These are phyloP conservation scores for Xylariaceae sp. DNA, from an alignment of 2,329 filamentous ascomycete genomes.

Conservation along the genomic window DNA sequence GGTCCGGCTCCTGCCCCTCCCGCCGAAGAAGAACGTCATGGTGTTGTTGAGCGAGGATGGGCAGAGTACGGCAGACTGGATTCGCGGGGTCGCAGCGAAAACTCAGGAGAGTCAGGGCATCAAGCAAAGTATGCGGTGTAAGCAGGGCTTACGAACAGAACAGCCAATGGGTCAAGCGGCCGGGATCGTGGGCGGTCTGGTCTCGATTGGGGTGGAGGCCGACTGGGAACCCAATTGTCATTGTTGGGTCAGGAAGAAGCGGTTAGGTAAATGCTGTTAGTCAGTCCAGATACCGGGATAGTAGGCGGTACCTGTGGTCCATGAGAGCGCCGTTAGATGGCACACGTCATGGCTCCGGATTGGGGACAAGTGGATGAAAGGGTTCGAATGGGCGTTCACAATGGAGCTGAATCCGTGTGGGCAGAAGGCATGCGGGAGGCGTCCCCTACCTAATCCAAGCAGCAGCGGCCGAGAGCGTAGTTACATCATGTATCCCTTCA, in stretches of 20 bases:
- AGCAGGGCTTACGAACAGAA: not conserved
- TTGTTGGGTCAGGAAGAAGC: not conserved
- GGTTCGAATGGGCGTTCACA: not conserved
- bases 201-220: conserved; percentile 2
- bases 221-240: conserved; percentile 8
- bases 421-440: not conserved
- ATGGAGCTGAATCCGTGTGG: not conserved
- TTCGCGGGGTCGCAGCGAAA: not conserved
- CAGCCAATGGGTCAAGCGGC: not conserved
- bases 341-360: conserved; percentile 10
- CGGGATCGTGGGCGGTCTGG: not conserved
- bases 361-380: not conserved
- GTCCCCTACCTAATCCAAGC: no score
- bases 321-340: conserved; percentile 4
- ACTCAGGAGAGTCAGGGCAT: conserved; percentile 6
- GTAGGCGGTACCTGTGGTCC: conserved; percentile 1
- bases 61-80: not conserved
- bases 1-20: conserved; percentile 48
- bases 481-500: no score
- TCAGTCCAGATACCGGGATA: not conserved
- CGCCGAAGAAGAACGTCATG: conserved; percentile 57
- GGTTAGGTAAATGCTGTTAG: not conserved
- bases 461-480: no score
- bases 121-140: conserved; percentile 2
- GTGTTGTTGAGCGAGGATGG: conserved; percentile 1